Base-by-base conservation (phyloP, 2,329 filamentous ascomycete species). In the Nannizzia gypsea region DNA sequence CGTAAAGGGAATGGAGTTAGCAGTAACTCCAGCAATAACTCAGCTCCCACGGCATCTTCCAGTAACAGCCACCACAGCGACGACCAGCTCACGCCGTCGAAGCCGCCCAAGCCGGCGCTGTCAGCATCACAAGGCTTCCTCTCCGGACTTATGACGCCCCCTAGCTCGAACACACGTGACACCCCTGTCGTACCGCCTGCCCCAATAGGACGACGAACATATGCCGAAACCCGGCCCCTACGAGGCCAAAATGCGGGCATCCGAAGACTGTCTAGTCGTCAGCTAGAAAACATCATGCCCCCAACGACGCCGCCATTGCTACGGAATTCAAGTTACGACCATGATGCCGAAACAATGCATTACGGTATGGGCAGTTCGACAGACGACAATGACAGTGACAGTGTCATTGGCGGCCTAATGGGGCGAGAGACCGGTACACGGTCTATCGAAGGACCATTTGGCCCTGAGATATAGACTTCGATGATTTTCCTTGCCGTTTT, bases 81-180 rank as follows among this genome's bases (percentile, higher is more conserved):
- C 34, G 59, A 76, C 66, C 75, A 71, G 50, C 48, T 52, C 9
- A 88, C 86, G 0, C 85, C 86, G 3, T 86, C 85, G 6, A 52
- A 52, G 22, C 48, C 48, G 42, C 20, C 42, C n/a, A 84, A 81
- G 67, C 76, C 77, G 4, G 38, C 38, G 48, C 80, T 76, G 40
- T 71, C 73, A 61, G 72, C 67, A 3, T 78, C 84, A 1, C 79
- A 82, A 59, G 83, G 79, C 56, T 86, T 90, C 62, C 78, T 91
- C 20, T 86, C 86, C 0, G 91, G 91, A 1, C 82, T 96, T 22
- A 80, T 96, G 78, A 96, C 92, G 0, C 91, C 92, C n/a, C 92
- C 91, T 3, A 84, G 87, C 31, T 90, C 88, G 3, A 83, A 84
- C 59, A 72, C 87, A 55, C 85, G 88, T 48, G 64, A 67, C 42